Evolutionary conservation across 257 asterid species (phyloP), one percentile per base, ranked within the genome.

Genomic region (Solanum bukasovii): DNA sequence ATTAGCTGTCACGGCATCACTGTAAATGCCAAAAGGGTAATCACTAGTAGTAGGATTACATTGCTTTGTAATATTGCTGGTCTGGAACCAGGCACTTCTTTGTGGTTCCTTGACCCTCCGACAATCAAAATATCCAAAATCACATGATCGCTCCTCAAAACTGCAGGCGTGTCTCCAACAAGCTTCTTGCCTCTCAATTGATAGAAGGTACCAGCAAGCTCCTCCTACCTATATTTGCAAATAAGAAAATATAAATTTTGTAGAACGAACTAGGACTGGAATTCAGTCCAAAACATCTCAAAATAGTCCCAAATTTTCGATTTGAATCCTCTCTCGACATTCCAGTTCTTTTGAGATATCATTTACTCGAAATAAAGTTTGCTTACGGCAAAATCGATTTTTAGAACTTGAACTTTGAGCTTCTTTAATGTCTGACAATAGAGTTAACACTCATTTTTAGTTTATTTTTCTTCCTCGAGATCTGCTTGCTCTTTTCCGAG

Each of bases 141-240:
- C 91, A 89, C 99, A 97, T 13, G 91, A 70, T 29, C 89, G 84
- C 46, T 25, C 77, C 91, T 96, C 97, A 3, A 93, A 91, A 87
- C 49, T 73, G 89, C 99, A 97, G 5, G 90, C 90, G 31, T 91
- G 90, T 88, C 94, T 95, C 99, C 99, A 97, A 87, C 99, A 97
- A 38, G 95, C 97, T 90, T 96, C 99, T 89, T 96, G 99, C 88
- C 99, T 93, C 93, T 97, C 99, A 35, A 97, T 92, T 5, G 99
- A 89, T 27, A 96, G 93, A 73, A 97, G 98, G 86, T 97, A 97
- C 98, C 99, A 97, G 88, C 94, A 94, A 85, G 99, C 98, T 90
- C 99, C 99, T 87, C 94, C 90, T 89, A 97, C 89, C 99, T 96
- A 87, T 25, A 89, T 6, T 61, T 13, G 8, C 18, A 59, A 59